These are phyloP conservation scores for Nidula niveotomentosa DNA, from an alignment of 1,284 basidiomycete species.

Conservation along the genomic window DNA sequence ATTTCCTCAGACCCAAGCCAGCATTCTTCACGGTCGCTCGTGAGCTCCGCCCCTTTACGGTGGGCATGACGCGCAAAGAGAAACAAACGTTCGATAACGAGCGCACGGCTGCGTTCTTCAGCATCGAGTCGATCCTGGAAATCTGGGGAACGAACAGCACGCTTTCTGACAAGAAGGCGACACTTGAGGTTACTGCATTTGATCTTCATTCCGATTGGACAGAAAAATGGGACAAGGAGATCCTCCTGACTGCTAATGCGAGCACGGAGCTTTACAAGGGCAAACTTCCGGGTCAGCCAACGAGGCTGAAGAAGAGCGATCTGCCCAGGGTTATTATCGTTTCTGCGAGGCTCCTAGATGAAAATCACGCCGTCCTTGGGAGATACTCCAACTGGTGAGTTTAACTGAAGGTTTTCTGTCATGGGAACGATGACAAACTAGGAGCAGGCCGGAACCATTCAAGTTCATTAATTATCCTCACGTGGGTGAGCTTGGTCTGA, in stretches of 20 bases:
- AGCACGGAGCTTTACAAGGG: slow-evolving; percentile 82
- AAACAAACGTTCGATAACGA: slow-evolving; percentile 57
- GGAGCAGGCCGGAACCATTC: slow-evolving; percentile 82
- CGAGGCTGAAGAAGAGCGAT: slow-evolving; percentile 65
- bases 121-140: slow-evolving; percentile 66
- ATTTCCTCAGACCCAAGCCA: slow-evolving; percentile 77
- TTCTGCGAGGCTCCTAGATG: slow-evolving; percentile 71
- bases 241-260: slow-evolving; percentile 69
- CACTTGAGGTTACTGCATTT: slow-evolving; percentile 69
- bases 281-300: slow-evolving; percentile 65
- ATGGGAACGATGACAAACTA: not conserved
- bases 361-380: slow-evolving; percentile 59
- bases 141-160: slow-evolving; percentile 87
- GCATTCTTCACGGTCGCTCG: slow-evolving; percentile 71
- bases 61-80: slow-evolving; percentile 82
- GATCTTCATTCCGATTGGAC: slow-evolving; percentile 66
- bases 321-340: slow-evolving; percentile 69
- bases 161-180: slow-evolving; percentile 52
- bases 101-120: slow-evolving; percentile 62
- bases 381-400: slow-evolving; percentile 78
- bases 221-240: slow-evolving; percentile 47
- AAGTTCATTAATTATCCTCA: slow-evolving; percentile 86
- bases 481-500: slow-evolving; percentile 54
- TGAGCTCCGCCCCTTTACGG: slow-evolving; percentile 71
- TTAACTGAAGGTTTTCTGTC: not conserved